Conservation (phyloP, 352 stramenopile species). For the Globisporangium perplexum region DNA sequence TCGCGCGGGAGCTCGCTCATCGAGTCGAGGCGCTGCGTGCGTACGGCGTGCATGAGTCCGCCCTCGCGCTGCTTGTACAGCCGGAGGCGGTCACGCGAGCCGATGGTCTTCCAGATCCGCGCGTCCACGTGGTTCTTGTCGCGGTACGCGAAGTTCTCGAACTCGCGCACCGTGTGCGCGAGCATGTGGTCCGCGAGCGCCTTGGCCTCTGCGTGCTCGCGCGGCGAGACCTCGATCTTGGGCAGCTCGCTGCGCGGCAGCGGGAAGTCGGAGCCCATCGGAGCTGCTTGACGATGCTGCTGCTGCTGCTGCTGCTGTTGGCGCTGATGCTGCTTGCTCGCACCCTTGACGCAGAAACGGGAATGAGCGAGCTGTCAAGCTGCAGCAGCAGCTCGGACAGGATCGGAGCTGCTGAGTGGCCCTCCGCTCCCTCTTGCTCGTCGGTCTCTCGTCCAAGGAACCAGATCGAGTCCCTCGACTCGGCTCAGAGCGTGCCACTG, state of each 20-base stretch:
- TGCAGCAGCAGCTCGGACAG: background rate
- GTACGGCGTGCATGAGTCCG: conserved; percentile 19
- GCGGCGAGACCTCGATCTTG: conserved; percentile 25
- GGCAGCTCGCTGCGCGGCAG: conserved; percentile 43
- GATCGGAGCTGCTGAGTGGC: background rate
- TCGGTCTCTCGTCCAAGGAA: background rate
- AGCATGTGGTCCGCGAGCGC: conserved; percentile 39
- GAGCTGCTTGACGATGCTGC: background rate
- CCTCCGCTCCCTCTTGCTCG: too few relatives aligned
- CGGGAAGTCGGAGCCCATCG: conserved; percentile 26
- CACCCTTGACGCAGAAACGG: background rate
- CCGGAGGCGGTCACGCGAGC: conserved; percentile 38
- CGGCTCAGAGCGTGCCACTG: background rate
- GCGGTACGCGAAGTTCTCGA: conserved; percentile 33
- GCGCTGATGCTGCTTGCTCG: too few relatives aligned
- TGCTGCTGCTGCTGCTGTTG: too few relatives aligned
- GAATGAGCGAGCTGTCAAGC: background rate
- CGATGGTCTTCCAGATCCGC: conserved; percentile 33
- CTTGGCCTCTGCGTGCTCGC: conserved; percentile 30
- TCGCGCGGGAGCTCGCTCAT: conserved; percentile 20
- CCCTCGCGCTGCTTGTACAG: conserved; percentile 39
- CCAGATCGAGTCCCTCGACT: background rate
- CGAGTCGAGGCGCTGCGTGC: conserved; percentile 21
- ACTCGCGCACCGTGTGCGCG: conserved; percentile 36
- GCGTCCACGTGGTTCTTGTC: conserved; percentile 29